Evolutionary conservation across 768 basidiomycete genomes (phyloP).

Genomic region (Tephrocybe rancida): DNA sequence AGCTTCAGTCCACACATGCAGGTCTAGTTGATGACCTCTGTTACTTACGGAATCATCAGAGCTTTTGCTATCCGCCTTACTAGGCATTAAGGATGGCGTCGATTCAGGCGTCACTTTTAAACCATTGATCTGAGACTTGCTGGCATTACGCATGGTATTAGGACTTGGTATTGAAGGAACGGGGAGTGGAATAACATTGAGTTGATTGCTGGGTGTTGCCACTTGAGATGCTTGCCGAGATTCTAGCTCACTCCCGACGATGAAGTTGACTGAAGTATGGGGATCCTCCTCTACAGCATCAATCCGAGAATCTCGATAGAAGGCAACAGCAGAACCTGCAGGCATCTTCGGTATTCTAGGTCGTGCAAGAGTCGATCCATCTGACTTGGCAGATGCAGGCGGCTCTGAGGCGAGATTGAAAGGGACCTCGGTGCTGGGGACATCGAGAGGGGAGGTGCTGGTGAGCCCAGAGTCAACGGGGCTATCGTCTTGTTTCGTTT

Average conservation of each 20-base stretch:
- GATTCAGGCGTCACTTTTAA: constrained; percentile 17
- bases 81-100: constrained; percentile 29
- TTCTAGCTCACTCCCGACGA: constrained; percentile 76
- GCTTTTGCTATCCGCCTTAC: constrained; percentile 49
- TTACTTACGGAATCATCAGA: constrained; percentile 56
- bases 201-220: constrained; percentile 22
- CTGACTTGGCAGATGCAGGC: constrained; percentile 30
- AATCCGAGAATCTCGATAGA: constrained; percentile 66
- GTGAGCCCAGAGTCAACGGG: constrained; percentile 35
- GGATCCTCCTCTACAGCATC: constrained; percentile 50
- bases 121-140: constrained; percentile 18
- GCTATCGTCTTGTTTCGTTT: constrained; percentile 20
- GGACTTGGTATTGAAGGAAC: not conserved
- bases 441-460: constrained; percentile 58
- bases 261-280: constrained; percentile 66
- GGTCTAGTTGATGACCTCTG: not conserved
- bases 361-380: constrained; percentile 34
- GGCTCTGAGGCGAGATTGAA: constrained; percentile 32
- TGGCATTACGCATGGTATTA: constrained; percentile 4
- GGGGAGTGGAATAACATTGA: constrained; percentile 22
- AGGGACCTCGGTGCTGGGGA: constrained; percentile 29
- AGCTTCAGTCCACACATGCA: not conserved
- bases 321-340: constrained; percentile 69
- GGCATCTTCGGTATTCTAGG: constrained; percentile 70
- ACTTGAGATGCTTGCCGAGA: constrained; percentile 23